These are phyloP conservation scores for Schrenkiella parvula DNA, from an alignment of 345 rosid species.

Conservation along the genomic window DNA sequence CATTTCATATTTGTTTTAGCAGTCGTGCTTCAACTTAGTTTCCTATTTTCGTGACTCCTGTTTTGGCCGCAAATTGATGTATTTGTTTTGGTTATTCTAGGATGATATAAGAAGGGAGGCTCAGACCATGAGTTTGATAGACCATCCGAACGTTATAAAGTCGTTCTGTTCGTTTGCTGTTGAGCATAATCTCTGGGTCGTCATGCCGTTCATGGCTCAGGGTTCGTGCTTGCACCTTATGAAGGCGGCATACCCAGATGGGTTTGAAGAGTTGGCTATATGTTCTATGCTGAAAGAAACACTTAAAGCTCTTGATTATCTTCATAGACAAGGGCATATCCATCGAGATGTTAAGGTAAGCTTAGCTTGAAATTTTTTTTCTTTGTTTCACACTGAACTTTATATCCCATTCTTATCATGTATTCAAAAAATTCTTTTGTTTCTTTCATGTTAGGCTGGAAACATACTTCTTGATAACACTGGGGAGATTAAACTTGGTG, in stretches of 20 bases:
- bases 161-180: constrained; percentile 86
- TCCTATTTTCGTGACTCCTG: not conserved
- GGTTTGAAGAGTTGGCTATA: constrained; percentile 85
- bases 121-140: constrained; percentile 92
- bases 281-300: constrained; percentile 79
- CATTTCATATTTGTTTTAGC: not conserved
- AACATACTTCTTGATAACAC: constrained; percentile 76
- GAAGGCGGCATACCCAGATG: constrained; percentile 91
- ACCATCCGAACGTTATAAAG: constrained; percentile 86
- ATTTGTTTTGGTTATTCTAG: constrained; percentile 31
- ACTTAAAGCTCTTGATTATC: constrained; percentile 90
- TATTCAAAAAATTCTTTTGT: not conserved
- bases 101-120: constrained; percentile 95
- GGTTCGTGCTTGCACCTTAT: constrained; percentile 95
- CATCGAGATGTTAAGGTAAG: constrained; percentile 93
- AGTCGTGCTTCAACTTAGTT: not conserved
- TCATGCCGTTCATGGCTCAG: constrained; percentile 97
- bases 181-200: constrained; percentile 88
- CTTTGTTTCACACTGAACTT: not conserved
- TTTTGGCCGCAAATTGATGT: not conserved
- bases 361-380: not conserved
- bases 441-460: constrained; percentile 67
- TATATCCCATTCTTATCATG: not conserved
- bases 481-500: constrained; percentile 86
- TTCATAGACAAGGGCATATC: constrained; percentile 96